These are phyloP conservation scores for Aspergillus pseudoterreus DNA, from an alignment of 2,329 filamentous ascomycete species.

Conservation along the genomic window DNA sequence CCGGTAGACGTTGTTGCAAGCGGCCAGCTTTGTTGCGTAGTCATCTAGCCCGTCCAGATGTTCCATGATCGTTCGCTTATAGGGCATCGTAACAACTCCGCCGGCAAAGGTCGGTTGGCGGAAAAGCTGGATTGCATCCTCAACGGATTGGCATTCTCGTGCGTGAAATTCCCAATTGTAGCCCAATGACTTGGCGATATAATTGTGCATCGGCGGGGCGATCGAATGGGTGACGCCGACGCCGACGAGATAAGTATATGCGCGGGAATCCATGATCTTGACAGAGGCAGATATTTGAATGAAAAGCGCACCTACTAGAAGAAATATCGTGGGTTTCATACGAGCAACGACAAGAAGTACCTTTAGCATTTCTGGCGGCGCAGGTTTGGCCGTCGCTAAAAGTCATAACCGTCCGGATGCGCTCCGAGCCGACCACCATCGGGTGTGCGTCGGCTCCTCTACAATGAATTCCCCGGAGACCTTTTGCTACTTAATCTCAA, in stretches of 20 bases:
- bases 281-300: background rate
- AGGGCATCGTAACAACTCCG: conserved; percentile 43
- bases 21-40: conserved; percentile 33
- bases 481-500: too few relatives aligned
- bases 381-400: too few relatives aligned
- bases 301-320: too few relatives aligned
- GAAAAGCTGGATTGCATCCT: conserved; percentile 30
- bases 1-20: conserved; percentile 21
- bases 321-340: background rate
- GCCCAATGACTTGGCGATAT: conserved; percentile 32
- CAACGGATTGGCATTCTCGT: conserved; percentile 28
- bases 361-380: background rate
- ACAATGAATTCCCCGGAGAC: too few relatives aligned
- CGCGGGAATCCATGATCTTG: background rate
- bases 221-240: conserved; percentile 39
- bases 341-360: conserved; percentile 10
- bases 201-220: conserved; percentile 27
- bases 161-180: conserved; percentile 35
- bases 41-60: conserved; percentile 33
- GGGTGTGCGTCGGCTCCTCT: too few relatives aligned
- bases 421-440: too few relatives aligned
- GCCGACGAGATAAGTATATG: conserved; percentile 31
- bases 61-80: conserved; percentile 35
- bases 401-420: too few relatives aligned
- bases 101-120: conserved; percentile 27